phyloP scores from a whole-genome alignment of 164 flowering plant species.

The Buxus sempervirens region DNA sequence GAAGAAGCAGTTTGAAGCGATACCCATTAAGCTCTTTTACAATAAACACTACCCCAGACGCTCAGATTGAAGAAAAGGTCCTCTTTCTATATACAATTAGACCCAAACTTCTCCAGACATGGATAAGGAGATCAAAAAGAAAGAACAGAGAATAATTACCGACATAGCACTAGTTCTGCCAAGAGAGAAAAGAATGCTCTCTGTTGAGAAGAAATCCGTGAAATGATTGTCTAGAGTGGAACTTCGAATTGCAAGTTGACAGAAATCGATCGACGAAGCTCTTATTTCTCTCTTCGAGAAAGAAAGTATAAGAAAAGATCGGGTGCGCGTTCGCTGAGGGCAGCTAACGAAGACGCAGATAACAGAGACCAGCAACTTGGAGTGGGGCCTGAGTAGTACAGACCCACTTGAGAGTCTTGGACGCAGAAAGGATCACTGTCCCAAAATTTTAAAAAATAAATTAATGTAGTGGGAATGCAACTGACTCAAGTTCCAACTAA shows the following conservation, averaged over 20 bases:
- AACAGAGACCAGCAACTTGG: slow-evolving; percentile 6
- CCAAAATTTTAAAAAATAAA: not conserved
- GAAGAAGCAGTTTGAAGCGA: slow-evolving; percentile 29
- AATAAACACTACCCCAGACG: slow-evolving; percentile 23
- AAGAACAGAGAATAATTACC: not conserved
- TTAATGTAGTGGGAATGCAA: not conserved
- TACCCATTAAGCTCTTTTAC: slow-evolving; percentile 17
- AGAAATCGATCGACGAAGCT: slow-evolving; percentile 10
- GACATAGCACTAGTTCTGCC: not conserved
- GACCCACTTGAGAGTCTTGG: slow-evolving; percentile 16
- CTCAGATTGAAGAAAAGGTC: slow-evolving; percentile 16
- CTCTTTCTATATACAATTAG: slow-evolving; percentile 3
- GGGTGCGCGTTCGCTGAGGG: not conserved
- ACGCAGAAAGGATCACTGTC: slow-evolving; percentile 1
- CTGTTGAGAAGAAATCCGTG: not conserved
- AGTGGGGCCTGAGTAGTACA: slow-evolving; percentile 20
- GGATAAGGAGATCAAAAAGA: not conserved
- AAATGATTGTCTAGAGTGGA: not conserved
- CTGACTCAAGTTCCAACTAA: slow-evolving; percentile 10
- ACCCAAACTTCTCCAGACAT: slow-evolving; percentile 17
- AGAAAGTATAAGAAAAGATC: not conserved
- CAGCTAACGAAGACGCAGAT: not conserved
- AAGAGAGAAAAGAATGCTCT: not conserved
- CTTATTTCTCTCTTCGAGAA: not conserved
- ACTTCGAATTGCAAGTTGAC: slow-evolving; percentile 1